Base-by-base conservation (phyloP, 2,329 filamentous ascomycete genomes). In the Emmonsia crescens region DNA sequence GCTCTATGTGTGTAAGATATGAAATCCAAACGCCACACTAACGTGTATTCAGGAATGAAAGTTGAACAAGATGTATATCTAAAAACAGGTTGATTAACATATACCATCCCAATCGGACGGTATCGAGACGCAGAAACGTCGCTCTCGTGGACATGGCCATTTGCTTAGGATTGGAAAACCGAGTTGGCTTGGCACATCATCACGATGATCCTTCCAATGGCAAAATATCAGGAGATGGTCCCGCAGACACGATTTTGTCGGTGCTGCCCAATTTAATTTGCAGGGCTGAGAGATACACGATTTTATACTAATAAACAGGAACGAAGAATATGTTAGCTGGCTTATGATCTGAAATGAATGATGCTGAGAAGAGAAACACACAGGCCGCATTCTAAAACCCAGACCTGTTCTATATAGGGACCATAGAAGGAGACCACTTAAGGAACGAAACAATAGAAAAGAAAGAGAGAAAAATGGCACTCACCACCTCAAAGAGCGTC, bases 401-500 rank as follows among this genome's bases (percentile, higher is more conserved):
- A 40, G 36, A 10, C 9, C 36, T 14, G 36, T 40, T 14, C 36
- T 14, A 16, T 14, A 16, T 9, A 40, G 1, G 8, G 14, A 40
- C 36, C 9, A 10, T 40, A 12, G 36, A 40, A 40, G 36, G 52
- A 24, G 19, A 24, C 9, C 21, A 31, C 12, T 3, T 33, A 36
- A 40, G 5, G 19, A 31, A 42, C 5, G 24, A 27, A 44, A 36
- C 3, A 46, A 46, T 5, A 58, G 54, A 16, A 60, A 61, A 27
- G 31, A 33, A 46, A 38, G 14, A 31, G 10, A 33, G 27, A 33
- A 36, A 40, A 36, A 24, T 19, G 21, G 14, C 51, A 70, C 74
- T 69, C 62, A 75, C 73, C 54, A 72, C 63, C 59, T 76, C 70
- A 63, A 79, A 78, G 63, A 73, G 68, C 1, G 77, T 79, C 21